A percentile compares a stretch with the other conserved stretches of the same genome.
These are phyloP conservation scores for Puccinia horiana DNA, from an alignment of 1,284 basidiomycete genomes.

Conservation along the genomic window DNA sequence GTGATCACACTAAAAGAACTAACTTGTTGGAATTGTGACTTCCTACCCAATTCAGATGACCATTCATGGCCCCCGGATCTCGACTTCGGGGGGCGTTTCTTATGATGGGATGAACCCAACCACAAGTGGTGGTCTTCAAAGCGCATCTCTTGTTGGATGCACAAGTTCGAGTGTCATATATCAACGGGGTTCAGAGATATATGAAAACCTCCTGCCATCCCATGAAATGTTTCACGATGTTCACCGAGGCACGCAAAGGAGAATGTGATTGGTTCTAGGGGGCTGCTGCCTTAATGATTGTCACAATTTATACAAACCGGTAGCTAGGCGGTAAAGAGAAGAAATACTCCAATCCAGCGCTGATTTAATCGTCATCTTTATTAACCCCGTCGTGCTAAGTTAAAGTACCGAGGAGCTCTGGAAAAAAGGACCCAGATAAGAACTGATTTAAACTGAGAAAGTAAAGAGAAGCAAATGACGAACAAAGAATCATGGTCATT, in stretches of 20 bases:
- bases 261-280: background rate
- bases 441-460: too few relatives aligned
- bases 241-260: background rate
- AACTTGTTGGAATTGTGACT: background rate
- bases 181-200: slow-evolving; percentile 28
- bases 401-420: too few relatives aligned
- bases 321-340: too few relatives aligned
- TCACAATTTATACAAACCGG: too few relatives aligned
- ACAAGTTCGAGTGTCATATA: slow-evolving; percentile 38
- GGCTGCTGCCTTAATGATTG: background rate
- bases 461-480: too few relatives aligned
- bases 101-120: background rate
- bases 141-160: slow-evolving; percentile 18
- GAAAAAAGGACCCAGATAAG: background rate
- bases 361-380: too few relatives aligned
- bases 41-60: background rate
- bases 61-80: slow-evolving; percentile 15
- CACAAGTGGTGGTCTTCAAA: slow-evolving; percentile 7
- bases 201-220: slow-evolving; percentile 37
- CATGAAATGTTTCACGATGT: slow-evolving; percentile 25
- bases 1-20: background rate
- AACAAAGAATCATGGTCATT: too few relatives aligned
- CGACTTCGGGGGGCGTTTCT: background rate
- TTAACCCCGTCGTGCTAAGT: background rate
- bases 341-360: too few relatives aligned